Base-by-base conservation (phyloP, 1,284 basidiomycete genomes). In the Ceratobasidium theobromae region DNA sequence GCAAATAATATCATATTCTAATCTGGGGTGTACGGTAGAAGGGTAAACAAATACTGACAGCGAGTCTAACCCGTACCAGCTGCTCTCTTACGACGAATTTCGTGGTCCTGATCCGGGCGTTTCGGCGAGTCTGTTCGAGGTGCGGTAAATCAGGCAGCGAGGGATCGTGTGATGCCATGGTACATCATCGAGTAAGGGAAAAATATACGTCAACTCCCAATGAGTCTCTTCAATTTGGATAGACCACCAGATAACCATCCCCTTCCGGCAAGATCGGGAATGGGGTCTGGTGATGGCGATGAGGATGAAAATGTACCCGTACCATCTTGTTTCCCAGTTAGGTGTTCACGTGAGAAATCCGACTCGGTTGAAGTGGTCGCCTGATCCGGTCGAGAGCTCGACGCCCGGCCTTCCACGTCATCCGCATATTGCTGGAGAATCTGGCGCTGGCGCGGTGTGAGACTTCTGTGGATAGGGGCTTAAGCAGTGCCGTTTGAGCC, bases 361-460 rank as follows among this genome's bases (percentile, higher is more conserved):
- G 41, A 58, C 38, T 49, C 51, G 53, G 53, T 35, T 27, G 48
- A 9, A 41, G 40, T 52, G 48, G 51, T 55, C 55, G 48, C 51
- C 53, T 48, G 64, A 58, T 64, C 52, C n/a, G n/a, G n/a, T 40
- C 21, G 43, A 25, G 58, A 35, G 16, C 38, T 41, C 48, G 71
- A 55, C 66, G 69, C 69, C 70, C 82, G 82, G 67, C 91, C 92
- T 77, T 95, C 93, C 18, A 93, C 83, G 71, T 96, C 93, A 75
- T 96, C 93, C n/a, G 92, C 95, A 73, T 92, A 98, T 71, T 86
- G 84, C 76, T 97, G 89, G 55, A 98, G 75, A 69, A 98, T 86
- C 75, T 93, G 87, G 68, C 89, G 87, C 80, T 98, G 95, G 48
- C 87, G 86, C 71, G 83, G 78, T 1, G 92, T 88, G 66, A 98